These are phyloP conservation scores for Incumbomyces lentus DNA, from an alignment of 2,329 filamentous ascomycete genomes.

Conservation along the genomic window DNA sequence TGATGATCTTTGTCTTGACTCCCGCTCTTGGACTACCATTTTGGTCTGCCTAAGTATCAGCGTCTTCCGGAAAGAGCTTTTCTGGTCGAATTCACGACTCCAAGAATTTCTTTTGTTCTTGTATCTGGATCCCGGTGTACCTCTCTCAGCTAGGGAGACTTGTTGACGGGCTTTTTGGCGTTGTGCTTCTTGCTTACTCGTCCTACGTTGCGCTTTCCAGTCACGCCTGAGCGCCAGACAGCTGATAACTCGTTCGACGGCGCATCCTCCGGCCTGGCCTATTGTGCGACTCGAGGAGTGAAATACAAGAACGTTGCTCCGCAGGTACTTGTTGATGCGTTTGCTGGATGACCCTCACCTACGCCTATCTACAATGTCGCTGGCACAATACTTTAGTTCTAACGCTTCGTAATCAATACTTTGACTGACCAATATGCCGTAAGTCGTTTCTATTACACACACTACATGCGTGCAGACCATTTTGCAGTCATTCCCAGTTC, in stretches of 20 bases:
- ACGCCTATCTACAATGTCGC: constrained; percentile 6
- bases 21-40: not conserved
- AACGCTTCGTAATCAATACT: constrained; percentile 6
- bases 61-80: too few species aligned
- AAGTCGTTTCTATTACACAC: constrained; percentile 6
- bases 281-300: not conserved
- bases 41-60: too few species aligned
- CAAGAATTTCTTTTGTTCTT: not conserved
- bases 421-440: constrained; percentile 5
- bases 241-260: constrained; percentile 4
- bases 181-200: not conserved
- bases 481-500: not conserved
- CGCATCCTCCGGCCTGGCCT: not conserved
- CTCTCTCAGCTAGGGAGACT: too few species aligned
- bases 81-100: too few species aligned
- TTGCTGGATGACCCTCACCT: constrained; percentile 5
- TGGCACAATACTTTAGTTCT: constrained; percentile 5
- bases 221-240: not conserved
- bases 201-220: constrained; percentile 1
- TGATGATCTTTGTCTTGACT: not conserved
- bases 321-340: constrained; percentile 1
- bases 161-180: not conserved
- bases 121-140: not conserved
- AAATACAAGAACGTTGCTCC: not conserved
- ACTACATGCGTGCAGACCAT: not conserved